These are phyloP conservation scores for Ambispora gerdemannii DNA, from an alignment of 192 early-diverging fungal genomes.

Conservation along the genomic window DNA sequence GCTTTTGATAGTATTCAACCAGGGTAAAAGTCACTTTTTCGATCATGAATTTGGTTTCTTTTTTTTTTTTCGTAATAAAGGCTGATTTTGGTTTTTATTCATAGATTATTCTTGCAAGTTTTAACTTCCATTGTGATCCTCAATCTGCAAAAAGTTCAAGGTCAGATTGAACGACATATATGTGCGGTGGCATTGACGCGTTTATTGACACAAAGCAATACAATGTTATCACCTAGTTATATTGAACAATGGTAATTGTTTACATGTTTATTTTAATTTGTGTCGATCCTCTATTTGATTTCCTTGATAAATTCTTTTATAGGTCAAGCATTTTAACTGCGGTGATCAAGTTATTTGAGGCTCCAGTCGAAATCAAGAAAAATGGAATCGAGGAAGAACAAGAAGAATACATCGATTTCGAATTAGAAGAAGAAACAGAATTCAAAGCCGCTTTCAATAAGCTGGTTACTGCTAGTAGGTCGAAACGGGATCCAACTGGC, in stretches of 20 bases:
- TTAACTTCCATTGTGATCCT: conserved; percentile 62
- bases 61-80: conserved; percentile 32
- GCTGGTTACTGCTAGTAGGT: conserved; percentile 64
- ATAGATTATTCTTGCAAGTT: conserved; percentile 62
- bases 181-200: conserved; percentile 62
- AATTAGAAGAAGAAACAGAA: conserved; percentile 75
- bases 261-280: neutral
- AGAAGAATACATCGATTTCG: conserved; percentile 58
- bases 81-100: conserved; percentile 34
- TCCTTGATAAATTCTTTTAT: neutral
- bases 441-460: conserved; percentile 83
- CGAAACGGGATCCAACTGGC: conserved; percentile 65
- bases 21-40: conserved; percentile 37
- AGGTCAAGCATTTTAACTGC: conserved; percentile 53
- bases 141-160: conserved; percentile 55
- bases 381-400: conserved; percentile 44
- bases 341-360: conserved; percentile 57
- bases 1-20: conserved; percentile 59
- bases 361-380: conserved; percentile 48
- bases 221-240: conserved; percentile 56
- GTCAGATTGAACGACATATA: conserved; percentile 59
- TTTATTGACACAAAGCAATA: conserved; percentile 54
- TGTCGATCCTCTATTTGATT: conserved; percentile 18
- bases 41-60: neutral
- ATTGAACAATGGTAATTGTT: conserved; percentile 39